Conservation (phyloP, 2,329 filamentous ascomycete species). For the Aureobasidium leucospermi region DNA sequence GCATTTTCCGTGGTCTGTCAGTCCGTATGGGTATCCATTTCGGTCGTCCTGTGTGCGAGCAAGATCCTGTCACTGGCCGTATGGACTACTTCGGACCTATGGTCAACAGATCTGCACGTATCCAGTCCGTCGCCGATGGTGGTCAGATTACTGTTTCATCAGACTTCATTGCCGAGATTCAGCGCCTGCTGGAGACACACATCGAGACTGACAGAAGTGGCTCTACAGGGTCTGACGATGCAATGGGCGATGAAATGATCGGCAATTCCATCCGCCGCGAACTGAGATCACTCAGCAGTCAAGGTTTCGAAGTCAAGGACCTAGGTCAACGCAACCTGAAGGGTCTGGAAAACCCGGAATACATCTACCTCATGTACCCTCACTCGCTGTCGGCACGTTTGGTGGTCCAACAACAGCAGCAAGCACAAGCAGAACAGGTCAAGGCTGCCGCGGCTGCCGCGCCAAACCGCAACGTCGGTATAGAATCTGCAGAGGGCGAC, state of each 20-base stretch:
- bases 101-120: conserved; percentile 94
- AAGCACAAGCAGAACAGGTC: neutral
- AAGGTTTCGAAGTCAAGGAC: conserved; percentile 95
- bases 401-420: conserved; percentile 53
- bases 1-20: conserved; percentile 90
- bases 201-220: conserved; percentile 72
- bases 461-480: conserved; percentile 14
- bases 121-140: conserved; percentile 88
- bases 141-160: conserved; percentile 95
- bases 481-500: conserved; percentile 20
- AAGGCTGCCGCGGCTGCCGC: conserved; percentile 29
- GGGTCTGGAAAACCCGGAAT: conserved; percentile 93
- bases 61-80: conserved; percentile 88
- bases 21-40: conserved; percentile 98
- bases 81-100: conserved; percentile 99
- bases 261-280: conserved; percentile 78
- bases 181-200: conserved; percentile 80
- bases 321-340: conserved; percentile 93
- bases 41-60: conserved; percentile 89
- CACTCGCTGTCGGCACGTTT: conserved; percentile 78
- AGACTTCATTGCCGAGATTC: conserved; percentile 94
- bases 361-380: conserved; percentile 91
- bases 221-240: conserved; percentile 64
- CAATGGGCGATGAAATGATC: conserved; percentile 66
- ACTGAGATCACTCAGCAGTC: conserved; percentile 74